Base-by-base conservation (phyloP, 257 asterid species). In the Paraleonurus japonicus region DNA sequence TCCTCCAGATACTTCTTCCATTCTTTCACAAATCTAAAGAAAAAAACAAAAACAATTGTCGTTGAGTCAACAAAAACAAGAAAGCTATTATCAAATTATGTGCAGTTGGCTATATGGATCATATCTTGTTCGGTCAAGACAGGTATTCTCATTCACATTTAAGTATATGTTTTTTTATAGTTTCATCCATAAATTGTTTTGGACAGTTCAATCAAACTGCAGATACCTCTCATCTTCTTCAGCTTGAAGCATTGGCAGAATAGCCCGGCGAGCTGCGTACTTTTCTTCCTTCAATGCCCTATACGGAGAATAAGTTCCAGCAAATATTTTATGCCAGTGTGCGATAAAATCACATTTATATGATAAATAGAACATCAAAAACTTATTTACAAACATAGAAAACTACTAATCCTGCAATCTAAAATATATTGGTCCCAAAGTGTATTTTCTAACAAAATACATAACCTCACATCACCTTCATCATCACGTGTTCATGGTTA, bases 1-100 rank as follows among this genome's bases (percentile, higher is more conserved):
- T 90, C 95, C 65, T 86, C 97, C 0, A 94, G 89, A 77, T 85
- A 89, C 78, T 88, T 65, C 67, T 74, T 74, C 78, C 78, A 74
- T 41, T 64, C 70, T 39, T 39, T 41, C 7, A 64, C 70, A 64
- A 64, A 64, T 41, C 70, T 64, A 62, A 35, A 4, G 19, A 33
- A 11, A 19, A 17, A 19, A n/a, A 2, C 15, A 59, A 15, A 43
- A n/a, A 50, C 3, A 16, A 20, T 11, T 30, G 23, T 39, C 32
- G 41, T 39, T 22, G 7, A 15, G 0, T 12, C 22, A 27, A 55
- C 33, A 55, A 19, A 53, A 20, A 53, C 61, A 23, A 3, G 30
- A 54, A 4, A 16, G 53, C 6, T 53, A 1, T 53, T 19, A 20
- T 17, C 60, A 28, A 53, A 22, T 19, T 22, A 53, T 19, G 60